Conservation (phyloP, 768 basidiomycete genomes). For the Mycena filopes region DNA sequence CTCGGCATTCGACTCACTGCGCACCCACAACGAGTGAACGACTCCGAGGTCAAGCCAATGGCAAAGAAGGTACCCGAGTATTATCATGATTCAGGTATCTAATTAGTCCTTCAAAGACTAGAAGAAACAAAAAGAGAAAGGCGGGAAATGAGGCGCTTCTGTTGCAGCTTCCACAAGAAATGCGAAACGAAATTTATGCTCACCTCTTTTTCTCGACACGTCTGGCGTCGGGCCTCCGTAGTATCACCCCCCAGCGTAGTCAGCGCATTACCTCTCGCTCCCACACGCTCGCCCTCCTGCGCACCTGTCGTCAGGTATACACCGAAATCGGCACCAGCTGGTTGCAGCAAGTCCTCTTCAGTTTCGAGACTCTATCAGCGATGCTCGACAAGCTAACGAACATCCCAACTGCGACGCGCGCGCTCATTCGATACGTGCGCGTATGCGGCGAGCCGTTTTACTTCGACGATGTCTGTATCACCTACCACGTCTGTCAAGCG, state of each 20-base stretch:
- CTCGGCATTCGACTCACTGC: too few species aligned
- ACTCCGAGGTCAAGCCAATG: too few species aligned
- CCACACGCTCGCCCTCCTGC: conserved; percentile 7
- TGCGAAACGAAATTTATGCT: conserved; percentile 9
- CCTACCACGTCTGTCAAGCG: conserved; percentile 6
- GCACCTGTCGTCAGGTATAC: conserved; percentile 9
- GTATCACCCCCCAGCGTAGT: not conserved
- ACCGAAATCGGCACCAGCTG: conserved; percentile 1
- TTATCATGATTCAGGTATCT: too few species aligned
- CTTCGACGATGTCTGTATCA: conserved; percentile 6
- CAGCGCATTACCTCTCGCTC: not conserved
- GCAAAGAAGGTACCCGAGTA: too few species aligned
- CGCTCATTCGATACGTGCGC: conserved; percentile 8
- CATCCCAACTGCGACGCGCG: conserved; percentile 1
- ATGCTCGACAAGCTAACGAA: conserved; percentile 18
- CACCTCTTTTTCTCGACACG: conserved; percentile 10
- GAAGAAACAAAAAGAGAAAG: too few species aligned
- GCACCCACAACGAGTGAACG: too few species aligned
- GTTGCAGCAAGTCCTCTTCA: conserved; percentile 16
- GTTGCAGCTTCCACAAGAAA: conserved; percentile 10
- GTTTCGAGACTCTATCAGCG: conserved; percentile 1
- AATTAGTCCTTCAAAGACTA: too few species aligned
- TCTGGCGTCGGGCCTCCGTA: not conserved
- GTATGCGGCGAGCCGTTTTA: conserved; percentile 6
- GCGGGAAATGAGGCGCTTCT: too few species aligned